Evolutionary conservation across 1,284 basidiomycete species (phyloP).

Genomic region (Cryptococcus amylolentus): DNA sequence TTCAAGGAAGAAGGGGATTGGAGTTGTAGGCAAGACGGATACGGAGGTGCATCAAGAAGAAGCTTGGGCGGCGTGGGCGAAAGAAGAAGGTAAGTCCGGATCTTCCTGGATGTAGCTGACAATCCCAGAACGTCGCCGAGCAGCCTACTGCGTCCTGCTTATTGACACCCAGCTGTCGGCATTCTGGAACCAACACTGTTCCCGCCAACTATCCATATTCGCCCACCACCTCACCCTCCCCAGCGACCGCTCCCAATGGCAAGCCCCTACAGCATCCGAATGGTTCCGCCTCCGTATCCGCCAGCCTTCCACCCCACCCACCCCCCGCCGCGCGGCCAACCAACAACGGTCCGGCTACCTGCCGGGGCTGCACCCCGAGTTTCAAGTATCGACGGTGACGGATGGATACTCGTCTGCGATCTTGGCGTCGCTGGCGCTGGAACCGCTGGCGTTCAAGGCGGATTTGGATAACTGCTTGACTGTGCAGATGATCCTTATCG

Average conservation of each 20-base stretch:
- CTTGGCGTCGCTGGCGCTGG: conserved; percentile 23
- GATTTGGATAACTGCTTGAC: conserved; percentile 31
- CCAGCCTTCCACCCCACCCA: background rate
- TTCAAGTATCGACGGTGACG: conserved; percentile 25
- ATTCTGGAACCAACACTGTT: conserved; percentile 43
- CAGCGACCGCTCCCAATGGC: conserved; percentile 31
- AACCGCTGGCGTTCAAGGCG: conserved; percentile 21
- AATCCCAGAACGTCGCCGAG: conserved; percentile 34
- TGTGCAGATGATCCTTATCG: conserved; percentile 34
- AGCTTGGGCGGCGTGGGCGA: conserved; percentile 42
- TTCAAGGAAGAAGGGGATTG: conserved; percentile 41
- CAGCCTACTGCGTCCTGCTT: conserved; percentile 37
- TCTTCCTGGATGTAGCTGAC: background rate
- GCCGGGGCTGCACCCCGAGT: conserved; percentile 41
- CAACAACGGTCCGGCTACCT: conserved; percentile 19
- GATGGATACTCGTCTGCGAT: conserved; percentile 38
- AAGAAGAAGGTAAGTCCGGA: conserved; percentile 33
- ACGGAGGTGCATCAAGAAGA: conserved; percentile 22
- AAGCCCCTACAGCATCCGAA: conserved; percentile 29
- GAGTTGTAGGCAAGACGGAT: conserved; percentile 24
- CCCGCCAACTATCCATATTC: conserved; percentile 40
- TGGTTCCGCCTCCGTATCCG: conserved; percentile 23
- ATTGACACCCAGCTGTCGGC: conserved; percentile 42
- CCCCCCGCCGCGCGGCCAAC: conserved; percentile 4
- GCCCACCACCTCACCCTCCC: conserved; percentile 40